phyloP scores from a whole-genome alignment of 2,329 filamentous ascomycete genomes.

The Aureobasidium vineae region DNA sequence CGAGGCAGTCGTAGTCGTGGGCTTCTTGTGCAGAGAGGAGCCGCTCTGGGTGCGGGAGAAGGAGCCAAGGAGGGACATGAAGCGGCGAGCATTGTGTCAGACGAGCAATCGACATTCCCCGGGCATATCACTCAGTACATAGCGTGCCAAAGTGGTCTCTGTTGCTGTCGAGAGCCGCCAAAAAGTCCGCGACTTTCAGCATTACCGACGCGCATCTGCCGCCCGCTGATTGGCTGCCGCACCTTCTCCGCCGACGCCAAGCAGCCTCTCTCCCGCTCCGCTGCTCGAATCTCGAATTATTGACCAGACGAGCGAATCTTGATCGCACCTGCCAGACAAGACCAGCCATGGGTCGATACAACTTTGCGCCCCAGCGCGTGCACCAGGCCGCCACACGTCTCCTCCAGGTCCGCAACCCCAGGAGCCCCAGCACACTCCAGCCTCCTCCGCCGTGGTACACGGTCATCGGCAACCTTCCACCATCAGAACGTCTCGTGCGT shows the following conservation, averaged over 20 bases:
- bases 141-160: background rate
- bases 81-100: constrained; percentile 59
- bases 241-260: constrained; percentile 15
- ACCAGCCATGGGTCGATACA: constrained; percentile 51
- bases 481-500: constrained; percentile 59
- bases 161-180: constrained; percentile 4
- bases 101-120: constrained; percentile 19
- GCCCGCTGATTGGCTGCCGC: constrained; percentile 27
- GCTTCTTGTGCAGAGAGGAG: constrained; percentile 7
- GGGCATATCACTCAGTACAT: constrained; percentile 20
- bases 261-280: constrained; percentile 5
- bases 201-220: background rate
- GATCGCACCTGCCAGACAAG: background rate
- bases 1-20: constrained; percentile 48
- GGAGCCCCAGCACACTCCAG: constrained; percentile 34
- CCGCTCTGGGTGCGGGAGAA: constrained; percentile 49
- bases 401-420: constrained; percentile 39
- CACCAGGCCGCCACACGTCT: constrained; percentile 53
- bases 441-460: constrained; percentile 57
- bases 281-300: constrained; percentile 7
- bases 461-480: constrained; percentile 57
- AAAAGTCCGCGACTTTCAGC: constrained; percentile 19
- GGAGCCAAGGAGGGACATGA: constrained; percentile 63
- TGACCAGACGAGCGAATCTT: background rate
- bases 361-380: constrained; percentile 53